These are phyloP conservation scores for Solanum ossicruentum DNA, from an alignment of 257 asterid genomes.

Conservation along the genomic window DNA sequence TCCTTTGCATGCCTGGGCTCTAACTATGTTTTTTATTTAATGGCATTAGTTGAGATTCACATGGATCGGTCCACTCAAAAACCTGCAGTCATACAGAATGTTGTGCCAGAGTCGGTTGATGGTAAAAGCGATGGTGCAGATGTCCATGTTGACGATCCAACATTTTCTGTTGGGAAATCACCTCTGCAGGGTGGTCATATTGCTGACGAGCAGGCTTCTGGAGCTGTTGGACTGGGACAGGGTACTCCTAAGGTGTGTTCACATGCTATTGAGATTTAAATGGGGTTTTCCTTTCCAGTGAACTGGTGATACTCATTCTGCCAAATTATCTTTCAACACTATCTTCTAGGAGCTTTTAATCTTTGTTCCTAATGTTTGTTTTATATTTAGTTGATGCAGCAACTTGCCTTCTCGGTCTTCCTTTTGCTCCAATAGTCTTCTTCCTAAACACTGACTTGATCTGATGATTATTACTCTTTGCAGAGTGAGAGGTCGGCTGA, in stretches of 20 bases:
- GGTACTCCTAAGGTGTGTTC: slow-evolving; percentile 82
- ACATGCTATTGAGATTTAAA: background rate
- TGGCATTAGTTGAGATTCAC: slow-evolving; percentile 26
- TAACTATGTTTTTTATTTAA: background rate
- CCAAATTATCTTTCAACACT: background rate
- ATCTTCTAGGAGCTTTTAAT: background rate
- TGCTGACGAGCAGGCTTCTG: slow-evolving; percentile 33
- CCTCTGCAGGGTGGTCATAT: slow-evolving; percentile 53
- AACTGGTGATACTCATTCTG: background rate
- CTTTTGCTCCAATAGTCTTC: slow-evolving; percentile 1
- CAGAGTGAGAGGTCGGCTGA: slow-evolving; percentile 83
- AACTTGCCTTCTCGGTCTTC: background rate
- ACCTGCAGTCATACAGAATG: slow-evolving; percentile 20
- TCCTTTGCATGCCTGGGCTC: background rate
- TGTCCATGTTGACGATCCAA: slow-evolving; percentile 35
- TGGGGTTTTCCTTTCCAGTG: background rate
- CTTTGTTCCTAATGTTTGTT: background rate
- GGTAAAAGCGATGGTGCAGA: slow-evolving; percentile 37
- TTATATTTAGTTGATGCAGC: background rate
- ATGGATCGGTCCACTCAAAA: slow-evolving; percentile 18
- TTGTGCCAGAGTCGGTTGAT: slow-evolving; percentile 16
- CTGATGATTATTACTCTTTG: slow-evolving; percentile 7
- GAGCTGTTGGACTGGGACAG: slow-evolving; percentile 79
- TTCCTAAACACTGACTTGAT: background rate
- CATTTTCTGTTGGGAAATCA: slow-evolving; percentile 75